Percentiles rank a stretch among this genome's conserved stretches.
Evolutionary conservation across 768 basidiomycete species (phyloP).

Genomic region (Russula griseocarnosa): DNA sequence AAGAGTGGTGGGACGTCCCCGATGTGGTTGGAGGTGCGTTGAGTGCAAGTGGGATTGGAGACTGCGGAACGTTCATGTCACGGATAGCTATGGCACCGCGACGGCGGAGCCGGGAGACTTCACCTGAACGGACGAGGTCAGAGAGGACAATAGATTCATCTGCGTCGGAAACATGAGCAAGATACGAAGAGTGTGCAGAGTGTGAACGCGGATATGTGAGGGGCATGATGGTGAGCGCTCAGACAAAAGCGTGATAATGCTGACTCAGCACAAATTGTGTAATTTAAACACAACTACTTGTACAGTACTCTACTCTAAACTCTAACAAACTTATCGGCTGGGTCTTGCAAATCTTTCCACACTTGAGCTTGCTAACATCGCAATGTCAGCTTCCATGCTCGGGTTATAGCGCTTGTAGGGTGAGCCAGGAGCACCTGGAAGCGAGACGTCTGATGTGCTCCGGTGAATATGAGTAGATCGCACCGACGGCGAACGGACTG

Average conservation of each 20-base stretch:
- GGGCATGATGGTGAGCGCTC: conserved; percentile 26
- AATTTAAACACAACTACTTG: not conserved
- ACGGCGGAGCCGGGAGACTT: conserved; percentile 68
- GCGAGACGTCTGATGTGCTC: conserved; percentile 17
- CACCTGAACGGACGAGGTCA: conserved; percentile 68
- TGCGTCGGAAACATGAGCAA: conserved; percentile 39
- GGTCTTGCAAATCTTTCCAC: conserved; percentile 9
- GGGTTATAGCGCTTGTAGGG: conserved; percentile 25
- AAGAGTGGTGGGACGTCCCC: not conserved
- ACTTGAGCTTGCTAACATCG: conserved; percentile 22
- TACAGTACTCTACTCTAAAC: not conserved
- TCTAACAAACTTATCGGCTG: not conserved
- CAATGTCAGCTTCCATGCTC: conserved; percentile 22
- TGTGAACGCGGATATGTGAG: conserved; percentile 24
- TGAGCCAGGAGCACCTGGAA: conserved; percentile 25
- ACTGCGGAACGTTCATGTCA: conserved; percentile 30
- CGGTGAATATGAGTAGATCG: conserved; percentile 8
- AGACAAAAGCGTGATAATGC: not conserved
- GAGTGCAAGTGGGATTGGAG: conserved; percentile 12
- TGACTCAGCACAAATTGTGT: conserved; percentile 9
- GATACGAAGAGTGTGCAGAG: conserved; percentile 5
- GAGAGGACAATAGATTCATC: conserved; percentile 71
- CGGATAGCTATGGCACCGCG: conserved; percentile 63
- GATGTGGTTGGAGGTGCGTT: conserved; percentile 12
- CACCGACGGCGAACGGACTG: conserved; percentile 23